phyloP scores from a whole-genome alignment of 1,284 basidiomycete genomes.

The Amylostereum areolatum region DNA sequence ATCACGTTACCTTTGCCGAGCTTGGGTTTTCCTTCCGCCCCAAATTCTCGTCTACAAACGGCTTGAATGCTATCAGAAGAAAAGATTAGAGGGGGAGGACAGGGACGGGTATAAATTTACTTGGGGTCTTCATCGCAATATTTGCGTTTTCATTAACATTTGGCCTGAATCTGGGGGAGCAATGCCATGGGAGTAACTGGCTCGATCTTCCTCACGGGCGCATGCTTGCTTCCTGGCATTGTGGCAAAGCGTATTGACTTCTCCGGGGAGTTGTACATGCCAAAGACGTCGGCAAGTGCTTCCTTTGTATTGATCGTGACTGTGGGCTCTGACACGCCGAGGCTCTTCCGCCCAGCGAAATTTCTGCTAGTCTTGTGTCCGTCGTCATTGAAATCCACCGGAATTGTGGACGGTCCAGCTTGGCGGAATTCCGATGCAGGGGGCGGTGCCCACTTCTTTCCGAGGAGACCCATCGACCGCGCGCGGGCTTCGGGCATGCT shows the following conservation, averaged over 20 bases:
- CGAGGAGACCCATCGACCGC: slow-evolving; percentile 68
- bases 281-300: slow-evolving; percentile 88
- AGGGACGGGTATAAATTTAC: slow-evolving; percentile 19
- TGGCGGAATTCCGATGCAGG: slow-evolving; percentile 37
- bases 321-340: slow-evolving; percentile 46
- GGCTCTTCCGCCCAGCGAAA: slow-evolving; percentile 23
- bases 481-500: slow-evolving; percentile 72
- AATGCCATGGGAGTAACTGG: slow-evolving; percentile 31
- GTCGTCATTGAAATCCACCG: slow-evolving; percentile 51
- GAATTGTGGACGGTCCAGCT: slow-evolving; percentile 10
- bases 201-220: slow-evolving; percentile 59
- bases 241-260: slow-evolving; percentile 53
- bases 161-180: slow-evolving; percentile 13
- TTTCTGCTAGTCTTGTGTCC: slow-evolving; percentile 37
- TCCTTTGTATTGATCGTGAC: slow-evolving; percentile 86
- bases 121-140: slow-evolving; percentile 29
- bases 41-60: slow-evolving; percentile 53
- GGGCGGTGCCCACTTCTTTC: slow-evolving; percentile 75
- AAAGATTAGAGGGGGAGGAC: too few species aligned
- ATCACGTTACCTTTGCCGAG: slow-evolving; percentile 39
- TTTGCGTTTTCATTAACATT: slow-evolving; percentile 28
- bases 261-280: slow-evolving; percentile 87
- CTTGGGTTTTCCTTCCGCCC: slow-evolving; percentile 39
- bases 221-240: slow-evolving; percentile 60
- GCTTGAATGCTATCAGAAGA: slow-evolving; percentile 19